These are phyloP conservation scores for Boletus rubropictus DNA, from an alignment of 768 basidiomycete species.

Conservation along the genomic window DNA sequence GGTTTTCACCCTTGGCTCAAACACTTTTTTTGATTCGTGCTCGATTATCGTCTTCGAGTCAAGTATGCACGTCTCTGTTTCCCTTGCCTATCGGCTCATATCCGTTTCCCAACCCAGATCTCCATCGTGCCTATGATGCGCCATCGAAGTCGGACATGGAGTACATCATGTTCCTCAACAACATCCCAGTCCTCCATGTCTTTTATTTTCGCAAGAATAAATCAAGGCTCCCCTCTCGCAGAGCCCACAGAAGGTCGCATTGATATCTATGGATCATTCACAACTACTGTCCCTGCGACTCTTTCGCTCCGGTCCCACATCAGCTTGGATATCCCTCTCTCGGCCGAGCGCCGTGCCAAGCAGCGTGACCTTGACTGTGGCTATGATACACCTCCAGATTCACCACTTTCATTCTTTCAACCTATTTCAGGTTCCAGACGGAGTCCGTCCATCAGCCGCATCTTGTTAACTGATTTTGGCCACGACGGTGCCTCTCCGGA, in stretches of 20 bases:
- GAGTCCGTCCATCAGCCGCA: constrained; percentile 42
- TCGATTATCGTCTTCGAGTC: not conserved
- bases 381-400: constrained; percentile 28
- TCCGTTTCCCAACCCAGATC: not conserved
- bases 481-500: constrained; percentile 10
- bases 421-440: constrained; percentile 12
- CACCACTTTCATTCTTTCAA: constrained; percentile 21
- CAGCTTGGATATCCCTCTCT: constrained; percentile 14
- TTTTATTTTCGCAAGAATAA: constrained; percentile 22
- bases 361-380: constrained; percentile 5
- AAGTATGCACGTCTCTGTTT: not conserved
- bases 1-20: not conserved
- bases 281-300: constrained; percentile 33
- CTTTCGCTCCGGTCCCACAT: constrained; percentile 26
- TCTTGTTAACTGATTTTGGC: constrained; percentile 27
- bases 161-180: constrained; percentile 20
- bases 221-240: constrained; percentile 19
- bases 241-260: constrained; percentile 21
- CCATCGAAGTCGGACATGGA: constrained; percentile 14
- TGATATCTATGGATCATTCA: constrained; percentile 36
- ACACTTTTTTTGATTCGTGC: not conserved
- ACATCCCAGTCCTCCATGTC: constrained; percentile 23
- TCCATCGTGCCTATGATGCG: not conserved
- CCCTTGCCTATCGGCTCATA: not conserved
- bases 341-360: constrained; percentile 2